These are phyloP conservation scores for Chaetomium sp. DNA, from an alignment of 2,329 filamentous ascomycete genomes.

Conservation along the genomic window DNA sequence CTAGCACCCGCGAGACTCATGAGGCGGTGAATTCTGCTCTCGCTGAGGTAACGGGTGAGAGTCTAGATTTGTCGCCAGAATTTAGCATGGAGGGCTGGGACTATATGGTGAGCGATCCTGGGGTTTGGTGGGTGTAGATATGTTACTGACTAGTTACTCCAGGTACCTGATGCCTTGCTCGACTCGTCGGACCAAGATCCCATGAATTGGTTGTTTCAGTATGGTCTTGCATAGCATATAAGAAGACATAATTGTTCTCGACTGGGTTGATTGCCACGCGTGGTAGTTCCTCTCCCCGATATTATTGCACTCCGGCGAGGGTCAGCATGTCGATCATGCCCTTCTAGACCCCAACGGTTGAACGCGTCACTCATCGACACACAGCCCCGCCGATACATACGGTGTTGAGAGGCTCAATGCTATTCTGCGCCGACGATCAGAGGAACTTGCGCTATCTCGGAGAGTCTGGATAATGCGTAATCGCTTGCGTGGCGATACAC, in stretches of 20 bases:
- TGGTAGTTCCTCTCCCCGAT: too few relatives aligned
- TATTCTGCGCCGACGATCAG: too few relatives aligned
- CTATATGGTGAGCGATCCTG: constrained; percentile 42
- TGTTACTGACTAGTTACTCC: not conserved
- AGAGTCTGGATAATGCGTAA: not conserved
- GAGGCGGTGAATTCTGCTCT: constrained; percentile 26
- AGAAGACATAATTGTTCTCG: too few relatives aligned
- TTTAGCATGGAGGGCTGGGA: constrained; percentile 44
- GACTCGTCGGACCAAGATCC: not conserved
- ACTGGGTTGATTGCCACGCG: too few relatives aligned
- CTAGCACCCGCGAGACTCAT: constrained; percentile 23
- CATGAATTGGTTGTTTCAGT: constrained; percentile 16
- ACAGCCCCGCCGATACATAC: too few relatives aligned
- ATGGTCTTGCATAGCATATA: not conserved
- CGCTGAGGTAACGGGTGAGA: constrained; percentile 31
- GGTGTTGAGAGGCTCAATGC: too few relatives aligned
- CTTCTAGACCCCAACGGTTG: too few relatives aligned
- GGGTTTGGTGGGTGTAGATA: not conserved
- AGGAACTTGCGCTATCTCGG: not conserved
- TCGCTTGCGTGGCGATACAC: not conserved
- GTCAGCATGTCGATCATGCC: too few relatives aligned
- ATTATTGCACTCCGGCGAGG: too few relatives aligned
- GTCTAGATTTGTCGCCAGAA: not conserved
- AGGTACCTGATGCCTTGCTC: constrained; percentile 8
- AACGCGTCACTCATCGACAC: too few relatives aligned